Conservation (phyloP, 495 filamentous ascomycete genomes). For the Podospora tetraspora region DNA sequence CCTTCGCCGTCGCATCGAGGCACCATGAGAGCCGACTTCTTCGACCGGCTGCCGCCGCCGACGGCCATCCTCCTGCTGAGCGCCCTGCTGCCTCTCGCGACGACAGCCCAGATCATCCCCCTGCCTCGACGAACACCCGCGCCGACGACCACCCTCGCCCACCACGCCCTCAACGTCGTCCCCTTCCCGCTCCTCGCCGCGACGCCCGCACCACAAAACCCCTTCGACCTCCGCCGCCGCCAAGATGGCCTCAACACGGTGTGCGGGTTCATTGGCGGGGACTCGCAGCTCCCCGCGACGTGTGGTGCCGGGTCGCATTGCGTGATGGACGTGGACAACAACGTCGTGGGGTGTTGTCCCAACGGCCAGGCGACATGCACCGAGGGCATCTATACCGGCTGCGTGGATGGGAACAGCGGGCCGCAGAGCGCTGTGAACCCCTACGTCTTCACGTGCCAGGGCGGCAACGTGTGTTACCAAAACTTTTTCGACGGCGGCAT, state of each 20-base stretch:
- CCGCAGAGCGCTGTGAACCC: constrained; percentile 46
- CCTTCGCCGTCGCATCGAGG: constrained; percentile 5
- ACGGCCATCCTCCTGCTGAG: constrained; percentile 39
- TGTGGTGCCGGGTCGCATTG: constrained; percentile 47
- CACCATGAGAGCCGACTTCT: constrained; percentile 32
- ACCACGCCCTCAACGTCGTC: constrained; percentile 39
- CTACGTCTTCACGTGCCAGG: constrained; percentile 44
- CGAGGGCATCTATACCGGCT: constrained; percentile 44
- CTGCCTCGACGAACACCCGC: constrained; percentile 19
- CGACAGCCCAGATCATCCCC: constrained; percentile 34
- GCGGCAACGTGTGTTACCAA: constrained; percentile 40
- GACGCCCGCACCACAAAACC: constrained; percentile 33
- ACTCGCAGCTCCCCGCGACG: constrained; percentile 41
- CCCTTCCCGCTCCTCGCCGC: constrained; percentile 38
- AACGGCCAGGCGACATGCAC: constrained; percentile 41
- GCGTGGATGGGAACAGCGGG: constrained; percentile 42
- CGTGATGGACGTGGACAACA: constrained; percentile 39
- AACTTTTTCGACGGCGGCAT: constrained; percentile 46
- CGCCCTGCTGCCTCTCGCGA: constrained; percentile 29
- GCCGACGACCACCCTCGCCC: constrained; percentile 36
- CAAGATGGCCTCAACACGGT: constrained; percentile 38
- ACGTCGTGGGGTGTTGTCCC: constrained; percentile 47
- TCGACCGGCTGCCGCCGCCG: constrained; percentile 38
- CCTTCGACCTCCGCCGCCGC: constrained; percentile 34
- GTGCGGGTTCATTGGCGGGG: constrained; percentile 44